Evolutionary conservation across 805 yeast genomes (phyloP), one percentile per base, ranked within the genome.

Genomic region (Metschnikowia shivogae): DNA sequence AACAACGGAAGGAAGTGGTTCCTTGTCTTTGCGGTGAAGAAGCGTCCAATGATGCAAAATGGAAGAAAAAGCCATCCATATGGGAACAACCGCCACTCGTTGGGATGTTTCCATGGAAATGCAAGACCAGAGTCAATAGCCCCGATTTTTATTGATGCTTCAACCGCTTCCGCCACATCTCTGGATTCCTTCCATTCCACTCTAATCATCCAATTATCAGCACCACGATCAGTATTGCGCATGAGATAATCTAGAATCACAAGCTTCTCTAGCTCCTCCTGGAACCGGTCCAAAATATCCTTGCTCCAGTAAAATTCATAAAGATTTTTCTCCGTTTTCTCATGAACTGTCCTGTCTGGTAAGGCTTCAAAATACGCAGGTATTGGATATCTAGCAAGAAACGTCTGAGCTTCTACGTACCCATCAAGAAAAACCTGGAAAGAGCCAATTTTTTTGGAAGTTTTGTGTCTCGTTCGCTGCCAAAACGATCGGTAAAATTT

Each of bases 81-180:
- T 0, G 90, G 90, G 54, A 81, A 84, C 0, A 87, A 81, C 44
- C 90, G 64, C 88, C 89, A 83, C 56, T 83, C 89, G 61, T 84
- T 86, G 0, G 90, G 90, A 52, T 83, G 88, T 55, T 84, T 84
- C 89, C 89, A 84, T 5, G 92, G 90, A 54, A 81, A 84, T 0
- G 89, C 73, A 27, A 84, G 66, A 0, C 89, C 89, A 12, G 86
- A 82, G 55, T 84, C 90, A 36, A 84, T 84, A 0, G 90, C 92
- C 2, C 87, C 89, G 27, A 84, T 69, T 41, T 67, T 72, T 11
- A 84, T 47, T 4, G 46, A 30, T 3, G 52, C 52, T n/a, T 39
- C 45, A 29, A 43, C 45, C 10, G 36, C 12, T 5, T 31, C 13
- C 7, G 7, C 7, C 4, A 22, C 2, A 10, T 22, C 12, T 14